phyloP scores from a whole-genome alignment of 305 asterid genomes.

The Solanum hybrid region DNA sequence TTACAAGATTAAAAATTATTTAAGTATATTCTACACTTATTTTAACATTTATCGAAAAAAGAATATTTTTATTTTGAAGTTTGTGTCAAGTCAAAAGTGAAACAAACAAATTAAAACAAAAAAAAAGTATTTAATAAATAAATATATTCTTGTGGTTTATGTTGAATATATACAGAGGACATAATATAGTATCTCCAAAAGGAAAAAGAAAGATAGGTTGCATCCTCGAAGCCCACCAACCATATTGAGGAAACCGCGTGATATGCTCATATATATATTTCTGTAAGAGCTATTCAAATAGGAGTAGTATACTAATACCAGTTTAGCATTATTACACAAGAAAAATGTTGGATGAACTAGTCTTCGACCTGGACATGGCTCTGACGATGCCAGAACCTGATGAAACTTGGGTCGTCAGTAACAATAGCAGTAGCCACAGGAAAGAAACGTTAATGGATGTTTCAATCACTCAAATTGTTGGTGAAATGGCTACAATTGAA shows the following conservation, averaged over 20 bases:
- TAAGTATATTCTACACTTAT: background rate
- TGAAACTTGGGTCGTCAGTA: background rate
- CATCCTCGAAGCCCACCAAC: background rate
- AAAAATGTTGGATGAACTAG: background rate
- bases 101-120: no score
- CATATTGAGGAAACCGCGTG: background rate
- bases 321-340: background rate
- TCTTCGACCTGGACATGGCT: slow-evolving; percentile 27
- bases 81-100: no score
- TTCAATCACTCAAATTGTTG: background rate
- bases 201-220: background rate
- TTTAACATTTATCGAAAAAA: background rate
- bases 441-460: background rate
- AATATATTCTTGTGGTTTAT: background rate
- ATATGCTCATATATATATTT: background rate
- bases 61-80: no score
- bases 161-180: background rate
- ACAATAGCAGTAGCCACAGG: background rate
- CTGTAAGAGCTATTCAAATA: background rate
- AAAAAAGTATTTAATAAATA: background rate
- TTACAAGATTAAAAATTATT: background rate
- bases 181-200: background rate
- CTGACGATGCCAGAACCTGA: slow-evolving; percentile 4
- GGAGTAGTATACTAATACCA: background rate
- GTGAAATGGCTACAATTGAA: slow-evolving; percentile 12